Conservation (phyloP, 139 green algal genomes). For the Tetratostichococcus sp. region DNA sequence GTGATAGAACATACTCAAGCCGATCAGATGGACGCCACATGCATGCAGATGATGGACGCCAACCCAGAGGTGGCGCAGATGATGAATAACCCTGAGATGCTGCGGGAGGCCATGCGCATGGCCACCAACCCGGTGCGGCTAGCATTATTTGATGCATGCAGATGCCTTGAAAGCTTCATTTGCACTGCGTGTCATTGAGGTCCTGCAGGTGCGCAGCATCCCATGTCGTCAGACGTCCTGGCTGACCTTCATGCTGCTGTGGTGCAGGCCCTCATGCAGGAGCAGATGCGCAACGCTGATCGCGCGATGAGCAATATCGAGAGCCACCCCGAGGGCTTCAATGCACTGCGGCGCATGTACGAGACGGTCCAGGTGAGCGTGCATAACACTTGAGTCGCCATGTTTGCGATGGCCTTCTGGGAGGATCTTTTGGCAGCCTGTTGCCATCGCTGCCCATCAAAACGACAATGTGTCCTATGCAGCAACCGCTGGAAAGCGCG, state of each 20-base stretch:
- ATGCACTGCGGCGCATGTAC: slow-evolving; percentile 88
- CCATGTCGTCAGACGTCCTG: too few relatives aligned
- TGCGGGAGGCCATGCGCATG: slow-evolving; percentile 76
- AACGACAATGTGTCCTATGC: background rate
- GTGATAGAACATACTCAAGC: too few relatives aligned
- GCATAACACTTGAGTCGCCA: too few relatives aligned
- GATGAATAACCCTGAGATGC: slow-evolving; percentile 81
- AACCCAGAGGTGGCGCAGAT: slow-evolving; percentile 87
- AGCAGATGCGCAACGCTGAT: slow-evolving; percentile 89
- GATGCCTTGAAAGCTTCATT: too few relatives aligned
- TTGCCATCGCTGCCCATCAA: too few relatives aligned
- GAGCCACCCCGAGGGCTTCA: slow-evolving; percentile 91
- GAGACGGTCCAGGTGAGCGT: slow-evolving; percentile 81
- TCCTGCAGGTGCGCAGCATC: too few relatives aligned
- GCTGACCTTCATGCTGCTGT: background rate
- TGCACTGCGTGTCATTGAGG: too few relatives aligned
- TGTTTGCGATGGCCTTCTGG: too few relatives aligned
- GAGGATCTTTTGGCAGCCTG: too few relatives aligned
- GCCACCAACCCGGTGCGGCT: slow-evolving; percentile 74
- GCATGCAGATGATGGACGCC: slow-evolving; percentile 70
- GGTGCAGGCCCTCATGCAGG: slow-evolving; percentile 78
- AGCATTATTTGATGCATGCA: too few relatives aligned
- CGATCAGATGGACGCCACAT: background rate
- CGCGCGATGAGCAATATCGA: slow-evolving; percentile 93
- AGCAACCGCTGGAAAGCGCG: slow-evolving; percentile 80